Conservation (phyloP, 2,329 filamentous ascomycete species). For the Botryotinia calthae region DNA sequence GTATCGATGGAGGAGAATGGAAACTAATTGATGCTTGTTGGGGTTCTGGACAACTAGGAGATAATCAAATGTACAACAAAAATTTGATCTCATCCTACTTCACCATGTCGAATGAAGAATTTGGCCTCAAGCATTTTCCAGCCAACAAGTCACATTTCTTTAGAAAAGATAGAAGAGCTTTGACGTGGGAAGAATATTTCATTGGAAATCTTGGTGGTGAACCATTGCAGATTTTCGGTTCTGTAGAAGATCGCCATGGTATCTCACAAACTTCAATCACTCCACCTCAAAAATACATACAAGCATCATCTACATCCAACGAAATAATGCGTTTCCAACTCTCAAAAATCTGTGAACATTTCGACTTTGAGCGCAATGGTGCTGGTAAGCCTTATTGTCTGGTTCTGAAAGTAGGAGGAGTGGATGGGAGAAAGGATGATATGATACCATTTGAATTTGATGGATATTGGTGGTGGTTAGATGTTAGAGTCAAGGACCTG, state of each 20-base stretch:
- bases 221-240: conserved; percentile 48
- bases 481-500: conserved; percentile 64
- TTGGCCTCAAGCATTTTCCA: conserved; percentile 80
- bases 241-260: conserved; percentile 47
- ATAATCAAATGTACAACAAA: conserved; percentile 57
- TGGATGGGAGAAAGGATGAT: conserved; percentile 66
- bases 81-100: conserved; percentile 65
- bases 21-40: conserved; percentile 91
- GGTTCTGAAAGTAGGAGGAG: conserved; percentile 63
- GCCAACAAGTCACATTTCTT: conserved; percentile 66
- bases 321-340: conserved; percentile 74
- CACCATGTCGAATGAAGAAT: conserved; percentile 67
- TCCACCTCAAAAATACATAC: conserved; percentile 59
- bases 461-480: conserved; percentile 77
- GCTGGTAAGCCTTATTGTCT: conserved; percentile 65
- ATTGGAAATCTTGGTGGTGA: conserved; percentile 55
- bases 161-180: conserved; percentile 64
- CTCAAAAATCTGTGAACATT: conserved; percentile 76
- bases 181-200: conserved; percentile 81
- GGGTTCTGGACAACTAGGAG: conserved; percentile 73
- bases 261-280: conserved; percentile 58
- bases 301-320: conserved; percentile 51
- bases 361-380: conserved; percentile 69
- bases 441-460: conserved; percentile 72
- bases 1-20: conserved; percentile 83